phyloP scores from a whole-genome alignment of 2,329 filamentous ascomycete genomes.

The Monosporascus cannonballus region DNA sequence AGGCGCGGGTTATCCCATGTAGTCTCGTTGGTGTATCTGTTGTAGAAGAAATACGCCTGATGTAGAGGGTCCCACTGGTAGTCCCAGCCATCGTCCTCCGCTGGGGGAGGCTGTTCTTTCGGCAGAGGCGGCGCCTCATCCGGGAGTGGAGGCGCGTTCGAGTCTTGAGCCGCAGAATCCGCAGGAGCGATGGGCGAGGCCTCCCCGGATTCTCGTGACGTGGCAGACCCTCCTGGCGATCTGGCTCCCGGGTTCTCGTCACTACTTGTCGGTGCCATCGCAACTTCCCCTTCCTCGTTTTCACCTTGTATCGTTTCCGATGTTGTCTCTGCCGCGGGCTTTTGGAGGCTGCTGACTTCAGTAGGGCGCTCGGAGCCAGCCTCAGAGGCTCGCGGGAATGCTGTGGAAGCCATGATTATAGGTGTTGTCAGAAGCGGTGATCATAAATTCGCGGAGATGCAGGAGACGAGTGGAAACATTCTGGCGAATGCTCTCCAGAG shows the following conservation, averaged over 20 bases:
- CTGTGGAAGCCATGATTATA: too few relatives aligned
- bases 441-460: too few relatives aligned
- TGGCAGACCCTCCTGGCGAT: constrained; percentile 6
- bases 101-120: constrained; percentile 18
- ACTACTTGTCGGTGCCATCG: neutral
- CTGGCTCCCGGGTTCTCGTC: constrained; percentile 2
- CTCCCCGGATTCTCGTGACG: constrained; percentile 16
- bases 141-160: constrained; percentile 30
- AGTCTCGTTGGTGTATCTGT: constrained; percentile 65
- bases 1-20: constrained; percentile 88
- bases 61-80: constrained; percentile 66
- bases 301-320: neutral
- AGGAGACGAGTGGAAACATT: too few relatives aligned
- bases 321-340: too few relatives aligned
- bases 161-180: constrained; percentile 9
- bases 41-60: constrained; percentile 77
- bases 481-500: too few relatives aligned
- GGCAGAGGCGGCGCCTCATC: constrained; percentile 31
- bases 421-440: too few relatives aligned
- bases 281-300: neutral
- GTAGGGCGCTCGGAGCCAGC: too few relatives aligned
- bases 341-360: too few relatives aligned
- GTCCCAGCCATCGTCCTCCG: constrained; percentile 74
- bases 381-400: too few relatives aligned
- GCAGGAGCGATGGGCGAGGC: constrained; percentile 8